phyloP scores from a whole-genome alignment of 257 asterid genomes.

The Capsicum pubescens region DNA sequence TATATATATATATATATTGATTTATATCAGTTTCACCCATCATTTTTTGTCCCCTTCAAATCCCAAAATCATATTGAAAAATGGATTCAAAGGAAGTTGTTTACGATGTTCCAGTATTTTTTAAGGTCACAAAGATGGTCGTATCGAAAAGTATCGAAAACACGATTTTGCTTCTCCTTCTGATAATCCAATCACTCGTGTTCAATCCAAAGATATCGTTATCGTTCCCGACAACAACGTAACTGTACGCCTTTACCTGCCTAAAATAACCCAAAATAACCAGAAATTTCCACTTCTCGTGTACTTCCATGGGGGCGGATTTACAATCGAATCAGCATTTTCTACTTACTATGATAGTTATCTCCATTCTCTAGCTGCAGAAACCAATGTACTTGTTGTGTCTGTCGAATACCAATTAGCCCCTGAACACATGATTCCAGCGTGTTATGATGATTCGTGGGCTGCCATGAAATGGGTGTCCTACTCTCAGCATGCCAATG shows the following conservation, averaged over 20 bases:
- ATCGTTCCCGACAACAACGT: conserved; percentile 52
- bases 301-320: conserved; percentile 89
- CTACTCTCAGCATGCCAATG: conserved; percentile 34
- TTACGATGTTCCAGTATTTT: background rate
- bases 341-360: conserved; percentile 55
- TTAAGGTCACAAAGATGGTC: conserved; percentile 47
- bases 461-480: conserved; percentile 60
- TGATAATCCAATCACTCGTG: conserved; percentile 50
- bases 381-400: conserved; percentile 55
- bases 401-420: conserved; percentile 71
- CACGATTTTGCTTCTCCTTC: conserved; percentile 54
- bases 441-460: conserved; percentile 72
- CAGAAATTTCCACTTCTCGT: conserved; percentile 62
- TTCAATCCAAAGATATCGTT: conserved; percentile 57
- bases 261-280: conserved; percentile 35
- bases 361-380: conserved; percentile 43
- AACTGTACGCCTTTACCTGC: conserved; percentile 64
- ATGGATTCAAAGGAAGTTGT: conserved; percentile 2
- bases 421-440: conserved; percentile 73
- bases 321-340: conserved; percentile 61
- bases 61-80: background rate
- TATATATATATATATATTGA: too few relatives aligned
- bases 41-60: background rate
- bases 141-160: background rate
- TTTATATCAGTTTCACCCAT: background rate